Evolutionary conservation across 1,284 basidiomycete genomes (phyloP), one percentile per base, ranked within the genome.

Genomic region (Malassezia sympodialis): DNA sequence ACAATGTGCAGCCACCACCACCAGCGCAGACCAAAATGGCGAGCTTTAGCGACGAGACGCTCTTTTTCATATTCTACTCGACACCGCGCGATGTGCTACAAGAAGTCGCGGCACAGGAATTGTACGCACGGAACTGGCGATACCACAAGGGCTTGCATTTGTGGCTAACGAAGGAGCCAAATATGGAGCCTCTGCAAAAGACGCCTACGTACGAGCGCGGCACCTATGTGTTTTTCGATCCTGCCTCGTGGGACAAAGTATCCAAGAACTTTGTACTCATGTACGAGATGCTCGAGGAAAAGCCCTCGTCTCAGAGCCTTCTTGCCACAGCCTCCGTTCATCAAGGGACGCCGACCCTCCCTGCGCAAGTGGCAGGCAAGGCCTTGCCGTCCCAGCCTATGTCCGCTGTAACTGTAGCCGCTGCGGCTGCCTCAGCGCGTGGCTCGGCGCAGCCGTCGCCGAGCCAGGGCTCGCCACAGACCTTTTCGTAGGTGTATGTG

Each of bases 41-140:
- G 8, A 85, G 85, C 60, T 96, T 98, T 76, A 87, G 86, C 72
- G 93, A 98, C 76, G 93, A 98, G 78, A 96, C 93, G 26, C 78
- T 98, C 34, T 96, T 98, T 78, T 96, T 90, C 81, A 93, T 96
- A 83, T 98, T 98, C 79, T 98, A 98, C 78, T 85, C 88, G 57
- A 85, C 84, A 76, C 90, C 93, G 53, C 80, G 89, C 68, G 93
- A 98, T 77, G 83, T 87, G 28, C 79, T 96, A 61, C 93, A 98
- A 76, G 90, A 96, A 77, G 83, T 91, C 45, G 93, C 93, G 12
- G 90, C 90, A 40, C 86, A 89, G 75, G 93, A 96, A 79, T 80
- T 98, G 85, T 94, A 85, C 79, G 88, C 89, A 76, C 85, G 93
- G 63, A 93, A 93, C 77, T 98, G 93, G 93, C 80, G 93, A 65